A percentile compares a stretch with the other conserved stretches of the same genome.
phyloP scores from a whole-genome alignment of 106 monocot species.

The Dendrobium catenatum region DNA sequence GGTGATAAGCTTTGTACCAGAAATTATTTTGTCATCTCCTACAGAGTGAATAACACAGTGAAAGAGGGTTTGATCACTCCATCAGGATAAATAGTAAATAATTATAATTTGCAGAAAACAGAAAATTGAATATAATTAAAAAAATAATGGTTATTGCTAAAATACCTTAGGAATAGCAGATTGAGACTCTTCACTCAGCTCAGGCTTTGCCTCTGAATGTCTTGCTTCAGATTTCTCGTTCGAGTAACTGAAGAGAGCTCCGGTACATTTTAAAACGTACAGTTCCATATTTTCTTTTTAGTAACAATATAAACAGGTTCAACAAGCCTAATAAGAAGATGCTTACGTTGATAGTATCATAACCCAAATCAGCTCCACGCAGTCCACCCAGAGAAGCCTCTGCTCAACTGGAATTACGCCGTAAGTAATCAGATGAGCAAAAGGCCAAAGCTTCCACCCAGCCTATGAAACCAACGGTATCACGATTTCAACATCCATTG shows the following conservation, averaged over 20 bases:
- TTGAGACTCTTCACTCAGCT: constrained; percentile 9
- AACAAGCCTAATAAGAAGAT: neutral
- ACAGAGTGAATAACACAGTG: neutral
- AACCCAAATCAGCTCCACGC: constrained; percentile 89
- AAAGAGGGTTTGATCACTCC: neutral
- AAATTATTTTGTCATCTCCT: neutral
- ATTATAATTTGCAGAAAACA: neutral
- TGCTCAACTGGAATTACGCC: constrained; percentile 84
- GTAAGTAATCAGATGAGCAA: constrained; percentile 82
- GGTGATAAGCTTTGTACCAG: too few relatives aligned
- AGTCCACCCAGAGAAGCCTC: constrained; percentile 94
- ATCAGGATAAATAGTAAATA: neutral
- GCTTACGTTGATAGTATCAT: constrained; percentile 96
- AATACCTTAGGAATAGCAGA: constrained; percentile 16
- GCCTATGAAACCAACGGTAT: constrained; percentile 34
- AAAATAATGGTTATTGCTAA: neutral
- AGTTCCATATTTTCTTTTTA: neutral
- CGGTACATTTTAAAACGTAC: neutral
- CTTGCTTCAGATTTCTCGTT: constrained; percentile 87
- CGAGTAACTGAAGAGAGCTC: constrained; percentile 44
- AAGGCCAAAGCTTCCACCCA: constrained; percentile 95
- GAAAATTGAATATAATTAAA: neutral
- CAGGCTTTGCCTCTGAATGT: constrained; percentile 19
- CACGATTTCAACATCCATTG: neutral
- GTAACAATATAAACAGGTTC: too few relatives aligned